Base-by-base conservation (phyloP, 2,329 filamentous ascomycete species). In the Paecilomyces fulvus region DNA sequence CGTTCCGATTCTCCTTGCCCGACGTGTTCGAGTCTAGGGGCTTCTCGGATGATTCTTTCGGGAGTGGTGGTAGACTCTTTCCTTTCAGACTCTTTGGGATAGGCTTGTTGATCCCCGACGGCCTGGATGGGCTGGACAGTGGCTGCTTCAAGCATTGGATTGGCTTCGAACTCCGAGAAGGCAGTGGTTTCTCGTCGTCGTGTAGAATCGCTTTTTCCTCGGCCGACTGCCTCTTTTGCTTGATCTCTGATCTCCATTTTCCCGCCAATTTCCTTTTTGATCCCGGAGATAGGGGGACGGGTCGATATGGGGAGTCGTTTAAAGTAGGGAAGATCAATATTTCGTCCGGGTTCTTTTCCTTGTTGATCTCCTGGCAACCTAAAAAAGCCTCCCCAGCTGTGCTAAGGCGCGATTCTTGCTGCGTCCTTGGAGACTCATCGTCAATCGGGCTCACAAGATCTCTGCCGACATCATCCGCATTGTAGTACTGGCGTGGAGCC, bases 391-490 rank as follows among this genome's bases (percentile, higher is more conserved):
- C 70, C 21, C 71, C 70, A 1, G 61, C 56, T 21, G 65, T 64
- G 14, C 61, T 59, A 9, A 55, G 52, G 28, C 58, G 53, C 31
- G 62, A 58, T n/a, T 61, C 61, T 52, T 63, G 65, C n/a, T 60
- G 46, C 52, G 62, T 67, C 21, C 55, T 60, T 20, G 63, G 63
- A 2, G 63, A 64, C 50, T 70, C 67, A 49, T 72, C 70, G 63
- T 68, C 69, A 12, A 71, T 71, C 3, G 69, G 70, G 53, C 70
- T 71, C 11, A 66, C 70, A 11, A 68, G 65, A 31, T 67, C 66
- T 57, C 70, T 69, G 14, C 73, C 72, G 30, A 75, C 60, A 55
- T 74, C 71, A 50, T 74, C 71, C 7, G 74, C 70, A 43, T 65
- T 67, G 55, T 74, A 74, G 58, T 73, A 74, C 30, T 65, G 56